Base-by-base conservation (phyloP, 805 yeast genomes). In the Tetrapisispora fleetii region DNA sequence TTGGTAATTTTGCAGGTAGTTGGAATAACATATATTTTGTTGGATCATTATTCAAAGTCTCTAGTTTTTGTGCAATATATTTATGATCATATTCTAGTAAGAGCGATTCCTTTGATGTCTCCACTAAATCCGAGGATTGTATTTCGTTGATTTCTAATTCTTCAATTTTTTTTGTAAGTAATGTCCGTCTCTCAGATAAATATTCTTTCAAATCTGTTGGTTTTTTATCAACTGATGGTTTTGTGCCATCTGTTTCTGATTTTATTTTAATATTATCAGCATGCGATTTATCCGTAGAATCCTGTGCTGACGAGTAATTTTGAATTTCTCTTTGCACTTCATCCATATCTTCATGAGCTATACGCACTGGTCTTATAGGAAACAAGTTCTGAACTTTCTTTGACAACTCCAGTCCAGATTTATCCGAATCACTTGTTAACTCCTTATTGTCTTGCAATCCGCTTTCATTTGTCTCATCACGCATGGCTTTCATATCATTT, bases 301-400 rank as follows among this genome's bases (percentile, higher is more conserved):
- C 45, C 13, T 50, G 49, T 17, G 50, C 58, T 8, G 60, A 54
- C 17, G 63, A 51, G 3, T 66, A 50, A 30, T 59, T 65, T 37
- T 65, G 63, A 2, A 63, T 52, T 7, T 52, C 64, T 22, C 51
- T 55, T 48, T 71, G 69, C 19, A 68, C 61, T 1, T 61, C 50
- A 4, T 62, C 67, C 16, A 68, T 60, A n/a, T 66, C 74, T 36
- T 65, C 68, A 47, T 70, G 74, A 32, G 71, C 74, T 11, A 70
- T 67, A 64, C 88, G 73, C 10, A 71, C 71, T 1, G 91, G 86
- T 55, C 89, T 75, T 4, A 84, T 81, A 0, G 91, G 91, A 69
- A 84, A 82, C 32, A 82, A 62, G 18, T 59, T 59, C 33, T 62
- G 63, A 10, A 63, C 54, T 43, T 54, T 52, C 43, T 53, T 57